Evolutionary conservation across 495 filamentous ascomycete genomes (phyloP).

Genomic region (Jackrogersella multiformis): DNA sequence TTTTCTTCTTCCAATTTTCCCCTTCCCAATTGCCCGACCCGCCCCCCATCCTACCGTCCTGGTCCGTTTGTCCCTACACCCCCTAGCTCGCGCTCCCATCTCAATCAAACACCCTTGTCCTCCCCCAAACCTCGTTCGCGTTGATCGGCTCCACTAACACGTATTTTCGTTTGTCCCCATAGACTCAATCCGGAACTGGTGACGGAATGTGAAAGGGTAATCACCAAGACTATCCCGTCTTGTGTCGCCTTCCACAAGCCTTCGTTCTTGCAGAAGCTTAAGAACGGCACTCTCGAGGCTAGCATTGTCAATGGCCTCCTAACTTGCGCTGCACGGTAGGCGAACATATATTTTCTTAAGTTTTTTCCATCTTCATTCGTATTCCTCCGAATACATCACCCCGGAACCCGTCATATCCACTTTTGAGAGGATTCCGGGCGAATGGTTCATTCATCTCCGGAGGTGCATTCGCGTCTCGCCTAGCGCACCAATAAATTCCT

Average conservation of each 20-base stretch:
- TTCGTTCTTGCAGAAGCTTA: constrained; percentile 60
- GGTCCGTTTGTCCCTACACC: constrained; percentile 37
- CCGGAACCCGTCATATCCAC: constrained; percentile 36
- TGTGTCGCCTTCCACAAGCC: constrained; percentile 64
- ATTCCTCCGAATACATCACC: constrained; percentile 12
- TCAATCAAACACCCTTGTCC: constrained; percentile 40
- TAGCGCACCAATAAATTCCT: constrained; percentile 34
- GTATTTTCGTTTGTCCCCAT: constrained; percentile 40
- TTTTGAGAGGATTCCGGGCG: constrained; percentile 42
- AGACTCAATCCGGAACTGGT: constrained; percentile 60
- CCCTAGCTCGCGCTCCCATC: constrained; percentile 29
- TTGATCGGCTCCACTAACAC: constrained; percentile 46
- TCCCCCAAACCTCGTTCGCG: constrained; percentile 40
- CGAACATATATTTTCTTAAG: constrained; percentile 12
- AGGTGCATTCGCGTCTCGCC: constrained; percentile 33
- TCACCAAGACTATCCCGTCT: constrained; percentile 60
- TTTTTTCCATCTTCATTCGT: background rate
- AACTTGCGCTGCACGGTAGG: constrained; percentile 60
- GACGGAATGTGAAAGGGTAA: constrained; percentile 60
- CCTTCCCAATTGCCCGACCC: background rate
- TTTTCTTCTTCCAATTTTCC: constrained; percentile 6
- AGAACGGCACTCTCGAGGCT: constrained; percentile 56
- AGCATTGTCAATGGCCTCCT: constrained; percentile 60
- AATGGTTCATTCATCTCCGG: constrained; percentile 45
- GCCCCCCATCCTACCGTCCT: background rate